Base-by-base conservation (phyloP, 106 monocot genomes). In the Agapanthus africanus region DNA sequence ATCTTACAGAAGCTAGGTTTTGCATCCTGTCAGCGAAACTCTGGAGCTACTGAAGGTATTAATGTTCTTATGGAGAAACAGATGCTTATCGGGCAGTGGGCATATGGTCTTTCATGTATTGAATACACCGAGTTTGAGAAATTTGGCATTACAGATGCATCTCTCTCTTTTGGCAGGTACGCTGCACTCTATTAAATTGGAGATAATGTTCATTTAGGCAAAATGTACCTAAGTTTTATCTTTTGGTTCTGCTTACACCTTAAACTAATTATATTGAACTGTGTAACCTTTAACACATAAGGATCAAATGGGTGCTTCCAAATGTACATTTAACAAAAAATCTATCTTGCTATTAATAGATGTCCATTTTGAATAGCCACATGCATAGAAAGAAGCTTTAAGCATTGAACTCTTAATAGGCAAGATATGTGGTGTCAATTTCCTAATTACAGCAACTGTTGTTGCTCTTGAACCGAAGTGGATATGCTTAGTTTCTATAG, bases 111-210 rank as follows among this genome's bases (percentile, higher is more conserved):
- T 42, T 78, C 95, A 66, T 97, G 95, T 60, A 82, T 97, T 63
- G 95, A 97, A 52, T 97, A 97, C 74, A 97, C 95, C 35, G 95
- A 97, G 63, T 97, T 97, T 77, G 88, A 97, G 54, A 91, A 91
- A 64, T 89, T 79, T 82, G 91, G 83, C 33, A 88, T 89, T 63
- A 72, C 47, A 39, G 77, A 77, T 65, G 63, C 56, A n/a, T 72
- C 83, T 70, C 28, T 69, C 59, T 76, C 79, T 66, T 68, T 73
- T 42, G 71, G 63, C 46, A 80, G 87, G 93, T 93, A 88, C 50
- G 21, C 34, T 67, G 14, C 56, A 59, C 40, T 60, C 66, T 42
- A 23, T 19, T 61, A 35, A 19, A 4, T 18, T 19, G 19, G 35
- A 33, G 34, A 61, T n/a, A n/a, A n/a, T n/a, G n/a, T 35, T 61